phyloP scores from a whole-genome alignment of 75 land plant genomes.

The Ceratopteris richardii region DNA sequence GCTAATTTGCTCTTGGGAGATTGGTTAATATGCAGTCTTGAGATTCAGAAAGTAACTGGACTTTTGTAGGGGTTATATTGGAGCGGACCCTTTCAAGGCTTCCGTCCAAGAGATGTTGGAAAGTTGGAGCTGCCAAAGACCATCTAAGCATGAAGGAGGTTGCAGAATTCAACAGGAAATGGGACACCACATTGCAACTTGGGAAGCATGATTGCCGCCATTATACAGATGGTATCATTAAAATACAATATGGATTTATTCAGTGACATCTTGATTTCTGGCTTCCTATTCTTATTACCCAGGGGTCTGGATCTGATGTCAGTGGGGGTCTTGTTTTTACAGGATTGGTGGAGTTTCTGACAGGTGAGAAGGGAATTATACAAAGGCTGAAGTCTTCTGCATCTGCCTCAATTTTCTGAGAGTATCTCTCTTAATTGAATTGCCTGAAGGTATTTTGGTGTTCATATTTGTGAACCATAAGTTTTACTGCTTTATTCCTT shows the following conservation, averaged over 20 bases:
- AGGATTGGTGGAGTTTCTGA: conserved; percentile 25
- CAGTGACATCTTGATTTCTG: no score
- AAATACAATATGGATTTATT: no score
- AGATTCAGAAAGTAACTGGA: no score
- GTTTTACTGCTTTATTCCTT: no score
- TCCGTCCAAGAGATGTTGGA: conserved; percentile 47
- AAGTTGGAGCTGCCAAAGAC: conserved; percentile 29
- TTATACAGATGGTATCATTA: conserved; percentile 41
- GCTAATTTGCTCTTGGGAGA: no score
- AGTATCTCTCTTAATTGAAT: background rate
- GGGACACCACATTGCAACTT: conserved; percentile 34
- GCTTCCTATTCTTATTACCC: no score
- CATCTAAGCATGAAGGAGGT: conserved; percentile 26
- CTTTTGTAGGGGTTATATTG: conserved; percentile 20
- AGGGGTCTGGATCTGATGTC: background rate
- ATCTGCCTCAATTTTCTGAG: background rate
- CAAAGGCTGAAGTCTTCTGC: conserved; percentile 1
- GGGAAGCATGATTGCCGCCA: conserved; percentile 63
- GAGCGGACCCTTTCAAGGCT: conserved; percentile 39
- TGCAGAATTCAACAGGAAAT: conserved; percentile 30
- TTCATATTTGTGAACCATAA: no score
- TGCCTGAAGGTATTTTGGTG: background rate
- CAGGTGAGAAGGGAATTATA: conserved; percentile 17
- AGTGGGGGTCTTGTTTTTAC: background rate
- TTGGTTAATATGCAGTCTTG: no score